Base-by-base conservation (phyloP, 305 asterid species). In the Rubia peregrina region DNA sequence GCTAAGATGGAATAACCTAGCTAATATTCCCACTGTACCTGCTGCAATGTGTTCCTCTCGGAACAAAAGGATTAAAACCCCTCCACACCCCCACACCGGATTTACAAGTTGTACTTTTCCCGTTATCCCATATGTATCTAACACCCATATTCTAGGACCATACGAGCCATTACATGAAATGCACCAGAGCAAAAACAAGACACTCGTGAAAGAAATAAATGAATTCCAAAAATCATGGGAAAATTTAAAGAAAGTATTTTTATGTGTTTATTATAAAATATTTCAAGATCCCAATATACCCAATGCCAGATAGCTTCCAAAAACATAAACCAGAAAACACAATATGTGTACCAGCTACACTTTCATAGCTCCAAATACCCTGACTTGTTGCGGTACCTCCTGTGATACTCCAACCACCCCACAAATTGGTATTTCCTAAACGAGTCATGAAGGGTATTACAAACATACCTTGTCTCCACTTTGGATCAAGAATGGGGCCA, bases 201-300 rank as follows among this genome's bases (percentile, higher is more conserved):
- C 4, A 30, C 36, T 30, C 36, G 3, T 30, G 36, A 30, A 30
- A 30, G 36, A 30, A 30, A 30, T 30, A 30, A 30, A 30, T 30
- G 3, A 30, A 30, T 30, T 30, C 36, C 36, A 30, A 30, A 44
- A 44, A 7, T 51, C 22, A 6, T 51, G 59, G 59, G 21, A 1
- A 51, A 51, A 51, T 51, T n/a, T n/a, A 51, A 51, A 51, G 9
- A 14, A 14, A 3, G 59, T 51, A 0, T 51, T 59, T 13, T 2
- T 63, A 24, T 38, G 43, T 24, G 14, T 38, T 63, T 22, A 30
- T 63, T 11, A n/a, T 9, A 14, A 63, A 63, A 63, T 36, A 63
- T 63, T 38, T 38, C 68, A 38, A 63, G 49, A 63, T 63, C 68
- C 48, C 68, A 63, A 9, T 38, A 63, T 36, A 36, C 68, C 48